Evolutionary conservation across 2,329 filamentous ascomycete species (phyloP).

Genomic region (Fusarium papillatum): DNA sequence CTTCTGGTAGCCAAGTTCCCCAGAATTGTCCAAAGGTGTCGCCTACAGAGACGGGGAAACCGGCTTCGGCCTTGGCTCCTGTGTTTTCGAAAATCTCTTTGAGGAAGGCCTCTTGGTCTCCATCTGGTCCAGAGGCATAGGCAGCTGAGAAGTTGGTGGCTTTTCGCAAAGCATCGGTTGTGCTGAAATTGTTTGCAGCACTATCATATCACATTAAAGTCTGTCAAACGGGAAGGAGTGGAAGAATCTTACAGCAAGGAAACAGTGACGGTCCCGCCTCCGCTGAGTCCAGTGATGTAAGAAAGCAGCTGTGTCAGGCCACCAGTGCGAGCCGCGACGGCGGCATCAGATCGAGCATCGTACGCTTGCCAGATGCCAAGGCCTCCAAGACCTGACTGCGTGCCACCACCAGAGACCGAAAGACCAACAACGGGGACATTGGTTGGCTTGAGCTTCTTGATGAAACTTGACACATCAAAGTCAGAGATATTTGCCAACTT

Average conservation of each 20-base stretch:
- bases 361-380: slow-evolving; percentile 46
- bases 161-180: slow-evolving; percentile 27
- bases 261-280: slow-evolving; percentile 45
- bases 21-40: slow-evolving; percentile 47
- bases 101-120: slow-evolving; percentile 29
- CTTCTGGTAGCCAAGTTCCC: slow-evolving; percentile 38
- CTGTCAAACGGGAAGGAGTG: fast-evolving
- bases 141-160: slow-evolving; percentile 39
- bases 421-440: slow-evolving; percentile 41
- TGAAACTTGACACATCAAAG: slow-evolving; percentile 39
- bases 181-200: slow-evolving; percentile 44
- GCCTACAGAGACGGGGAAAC: slow-evolving; percentile 42
- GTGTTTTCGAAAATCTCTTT: slow-evolving; percentile 36
- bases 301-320: slow-evolving; percentile 42
- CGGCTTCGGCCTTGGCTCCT: slow-evolving; percentile 38
- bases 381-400: slow-evolving; percentile 46
- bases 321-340: slow-evolving; percentile 35
- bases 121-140: slow-evolving; percentile 31
- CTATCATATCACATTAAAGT: slow-evolving; percentile 15
- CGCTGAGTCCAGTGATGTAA: slow-evolving; percentile 44
- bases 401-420: slow-evolving; percentile 45
- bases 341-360: slow-evolving; percentile 39
- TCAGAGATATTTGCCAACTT: slow-evolving; percentile 34
- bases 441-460: slow-evolving; percentile 34
- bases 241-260: slow-evolving; percentile 31